Evolutionary conservation across 2,329 filamentous ascomycete genomes (phyloP).

Genomic region (Diaporthe caulivora): DNA sequence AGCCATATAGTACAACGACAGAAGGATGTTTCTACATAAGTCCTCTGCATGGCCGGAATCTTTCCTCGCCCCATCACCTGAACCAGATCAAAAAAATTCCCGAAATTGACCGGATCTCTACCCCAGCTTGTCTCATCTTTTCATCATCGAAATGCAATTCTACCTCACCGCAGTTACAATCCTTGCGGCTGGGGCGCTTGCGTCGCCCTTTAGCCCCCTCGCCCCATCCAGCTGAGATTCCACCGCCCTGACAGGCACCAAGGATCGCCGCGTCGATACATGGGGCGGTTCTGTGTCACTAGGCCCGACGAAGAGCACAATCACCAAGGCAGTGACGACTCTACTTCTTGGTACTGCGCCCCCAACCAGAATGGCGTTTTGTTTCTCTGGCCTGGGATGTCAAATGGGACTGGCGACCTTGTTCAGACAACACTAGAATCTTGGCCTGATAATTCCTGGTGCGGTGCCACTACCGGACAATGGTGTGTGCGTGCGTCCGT

Average conservation of each 20-base stretch:
- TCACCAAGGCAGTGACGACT: conserved; percentile 54
- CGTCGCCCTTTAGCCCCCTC: conserved; percentile 9
- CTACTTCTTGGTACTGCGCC: conserved; percentile 54
- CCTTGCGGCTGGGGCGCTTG: conserved; percentile 17
- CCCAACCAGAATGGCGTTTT: conserved; percentile 52
- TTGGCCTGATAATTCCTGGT: conserved; percentile 56
- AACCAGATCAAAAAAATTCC: neutral
- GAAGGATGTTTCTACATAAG: neutral
- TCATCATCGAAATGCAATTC: conserved; percentile 8
- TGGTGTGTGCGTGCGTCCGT: conserved; percentile 54
- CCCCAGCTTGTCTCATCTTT: neutral
- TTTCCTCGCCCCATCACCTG: neutral
- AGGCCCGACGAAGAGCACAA: conserved; percentile 41
- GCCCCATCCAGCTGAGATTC: neutral
- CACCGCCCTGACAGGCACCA: neutral
- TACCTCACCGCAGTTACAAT: neutral
- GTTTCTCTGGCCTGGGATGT: conserved; percentile 59
- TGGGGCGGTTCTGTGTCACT: conserved; percentile 36
- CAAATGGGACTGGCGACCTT: conserved; percentile 57
- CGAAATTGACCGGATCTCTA: neutral
- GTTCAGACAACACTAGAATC: conserved; percentile 56
- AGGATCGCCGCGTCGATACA: conserved; percentile 6
- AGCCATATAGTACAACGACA: neutral
- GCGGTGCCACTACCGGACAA: conserved; percentile 52
- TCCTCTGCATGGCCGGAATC: neutral